Evolutionary conservation across 83 land plant species (phyloP), one percentile per base, ranked within the genome.

Genomic region (Picea abies): DNA sequence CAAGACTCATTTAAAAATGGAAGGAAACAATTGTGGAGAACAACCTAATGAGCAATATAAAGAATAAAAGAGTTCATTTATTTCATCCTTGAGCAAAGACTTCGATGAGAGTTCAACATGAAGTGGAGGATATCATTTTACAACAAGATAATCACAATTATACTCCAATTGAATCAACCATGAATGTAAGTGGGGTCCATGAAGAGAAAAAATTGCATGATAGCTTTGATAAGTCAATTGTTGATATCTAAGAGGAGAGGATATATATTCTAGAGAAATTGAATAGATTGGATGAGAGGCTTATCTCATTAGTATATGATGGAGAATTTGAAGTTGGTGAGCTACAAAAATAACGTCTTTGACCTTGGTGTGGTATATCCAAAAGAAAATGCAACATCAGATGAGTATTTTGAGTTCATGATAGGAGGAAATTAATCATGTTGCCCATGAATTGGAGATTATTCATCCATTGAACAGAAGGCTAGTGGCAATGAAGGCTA

Each of bases 221-320:
- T 49, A 76, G 60, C 15, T 44, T 35, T 9, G 44, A 63, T 32
- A 5, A 80, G 49, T 83, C 80, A 32, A 29, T 83, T 0, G 49
- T 39, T 61, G 66, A 77, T 47, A 32, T 83, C 49, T 70, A 76
- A 52, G 80, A 83, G 84, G 56, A 76, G 22, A 83, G 37, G 69
- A 0, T 77, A 1, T 83, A 26, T 1, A 83, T 76, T 76, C 37
- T 63, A 5, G 84, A 76, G 49, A 70, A 64, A 1, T 17, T 76
- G 19, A 83, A 77, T 32, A 32, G 12, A 1, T 76, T 76, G 80
- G 80, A 83, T 56, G 69, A 63, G 69, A 83, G 76, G 72, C 71
- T 83, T 29, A 68, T 67, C 80, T 68, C 73, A n/a, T 76, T 76
- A 11, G 52, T 19, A 19, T 3, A 76, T 41, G 78, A 76, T 44